A percentile compares a stretch with the other conserved stretches of the same genome.
Evolutionary conservation across 2,329 filamentous ascomycete species (phyloP).

Genomic region (Aspergillus floridensis): DNA sequence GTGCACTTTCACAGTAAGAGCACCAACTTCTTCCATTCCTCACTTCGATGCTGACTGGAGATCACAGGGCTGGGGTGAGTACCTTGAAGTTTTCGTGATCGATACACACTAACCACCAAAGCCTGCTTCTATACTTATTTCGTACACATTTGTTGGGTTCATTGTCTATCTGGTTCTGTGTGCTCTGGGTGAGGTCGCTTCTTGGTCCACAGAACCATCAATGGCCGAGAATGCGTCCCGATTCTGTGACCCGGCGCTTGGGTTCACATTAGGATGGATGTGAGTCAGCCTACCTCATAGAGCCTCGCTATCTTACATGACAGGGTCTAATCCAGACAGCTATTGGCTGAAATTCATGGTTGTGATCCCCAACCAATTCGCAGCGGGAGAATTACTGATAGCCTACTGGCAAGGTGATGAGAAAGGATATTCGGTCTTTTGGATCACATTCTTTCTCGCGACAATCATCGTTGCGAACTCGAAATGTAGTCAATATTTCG

Average conservation of each 20-base stretch:
- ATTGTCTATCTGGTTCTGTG: conserved; percentile 76
- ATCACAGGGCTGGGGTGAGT: conserved; percentile 29
- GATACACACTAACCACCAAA: conserved; percentile 11
- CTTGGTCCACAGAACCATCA: conserved; percentile 71
- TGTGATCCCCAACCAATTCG: conserved; percentile 78
- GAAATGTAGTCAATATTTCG: conserved; percentile 64
- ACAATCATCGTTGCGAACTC: conserved; percentile 64
- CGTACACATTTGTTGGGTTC: conserved; percentile 37
- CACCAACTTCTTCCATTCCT: not conserved
- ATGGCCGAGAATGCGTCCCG: conserved; percentile 75
- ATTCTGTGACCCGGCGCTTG: conserved; percentile 75
- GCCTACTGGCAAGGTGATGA: conserved; percentile 69
- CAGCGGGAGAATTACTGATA: conserved; percentile 72
- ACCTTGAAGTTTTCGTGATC: not conserved
- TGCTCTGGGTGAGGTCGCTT: conserved; percentile 75
- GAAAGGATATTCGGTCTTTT: conserved; percentile 70
- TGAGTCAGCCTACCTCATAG: conserved; percentile 33
- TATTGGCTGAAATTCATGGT: conserved; percentile 76
- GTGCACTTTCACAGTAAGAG: conserved; percentile 29
- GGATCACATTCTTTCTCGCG: conserved; percentile 67
- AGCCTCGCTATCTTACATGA: conserved; percentile 6
- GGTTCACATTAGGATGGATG: conserved; percentile 73
- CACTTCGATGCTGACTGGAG: conserved; percentile 2
- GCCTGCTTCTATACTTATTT: conserved; percentile 38
- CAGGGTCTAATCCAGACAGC: conserved; percentile 20